These are phyloP conservation scores for Colletotrichum sojae DNA, from an alignment of 2,329 filamentous ascomycete genomes.

Conservation along the genomic window DNA sequence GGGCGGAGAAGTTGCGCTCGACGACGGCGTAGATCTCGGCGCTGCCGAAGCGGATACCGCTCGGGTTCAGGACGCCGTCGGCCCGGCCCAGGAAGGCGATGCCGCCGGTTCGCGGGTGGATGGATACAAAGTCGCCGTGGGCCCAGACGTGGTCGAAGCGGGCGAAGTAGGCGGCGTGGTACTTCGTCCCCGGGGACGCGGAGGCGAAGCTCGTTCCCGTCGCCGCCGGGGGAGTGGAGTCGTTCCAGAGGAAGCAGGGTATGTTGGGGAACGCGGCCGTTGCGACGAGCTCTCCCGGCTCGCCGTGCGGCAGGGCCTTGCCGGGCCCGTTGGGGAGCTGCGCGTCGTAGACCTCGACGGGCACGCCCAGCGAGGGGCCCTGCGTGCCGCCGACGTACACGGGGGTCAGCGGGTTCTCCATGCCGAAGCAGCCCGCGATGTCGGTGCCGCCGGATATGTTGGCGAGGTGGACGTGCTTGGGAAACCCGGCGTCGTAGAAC, in stretches of 20 bases:
- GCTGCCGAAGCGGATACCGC: slow-evolving; percentile 83
- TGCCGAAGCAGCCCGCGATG: slow-evolving; percentile 74
- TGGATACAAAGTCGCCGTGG: slow-evolving; percentile 83
- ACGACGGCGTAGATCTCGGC: slow-evolving; percentile 85
- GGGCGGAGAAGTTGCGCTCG: slow-evolving; percentile 73
- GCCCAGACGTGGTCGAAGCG: slow-evolving; percentile 81
- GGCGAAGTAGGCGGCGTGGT: slow-evolving; percentile 72
- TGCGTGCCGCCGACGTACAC: slow-evolving; percentile 72
- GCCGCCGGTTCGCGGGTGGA: slow-evolving; percentile 77
- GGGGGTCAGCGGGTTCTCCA: slow-evolving; percentile 78
- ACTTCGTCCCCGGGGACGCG: slow-evolving; percentile 67
- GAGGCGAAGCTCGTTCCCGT: slow-evolving; percentile 45
- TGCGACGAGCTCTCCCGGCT: slow-evolving; percentile 82
- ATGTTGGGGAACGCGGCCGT: slow-evolving; percentile 81
- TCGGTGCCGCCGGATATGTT: slow-evolving; percentile 87
- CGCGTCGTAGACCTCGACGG: slow-evolving; percentile 74
- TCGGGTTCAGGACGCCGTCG: slow-evolving; percentile 86
- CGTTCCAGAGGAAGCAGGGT: slow-evolving; percentile 77
- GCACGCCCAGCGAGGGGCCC: slow-evolving; percentile 63
- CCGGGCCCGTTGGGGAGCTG: slow-evolving; percentile 65
- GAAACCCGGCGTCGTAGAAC: slow-evolving; percentile 81
- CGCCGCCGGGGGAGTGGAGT: slow-evolving; percentile 47
- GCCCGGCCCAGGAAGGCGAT: slow-evolving; percentile 78
- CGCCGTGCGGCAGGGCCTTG: slow-evolving; percentile 66
- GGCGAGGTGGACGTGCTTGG: slow-evolving; percentile 73